Conservation (phyloP, 2,329 filamentous ascomycete genomes). For the Escovopsis sp. region DNA sequence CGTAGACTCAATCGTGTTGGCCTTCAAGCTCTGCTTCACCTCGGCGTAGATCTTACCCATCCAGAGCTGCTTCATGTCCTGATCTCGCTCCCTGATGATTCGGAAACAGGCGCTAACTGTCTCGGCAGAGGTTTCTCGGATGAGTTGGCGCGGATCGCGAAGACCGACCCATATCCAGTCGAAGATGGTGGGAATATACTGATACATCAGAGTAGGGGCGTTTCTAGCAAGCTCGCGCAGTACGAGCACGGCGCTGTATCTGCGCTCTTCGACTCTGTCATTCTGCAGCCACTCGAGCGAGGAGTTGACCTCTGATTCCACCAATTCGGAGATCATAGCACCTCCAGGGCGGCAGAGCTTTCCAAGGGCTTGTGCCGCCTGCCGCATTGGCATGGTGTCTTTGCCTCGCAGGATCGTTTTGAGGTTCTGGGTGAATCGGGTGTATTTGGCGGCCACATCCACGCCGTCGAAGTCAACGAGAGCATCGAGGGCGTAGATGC, state of each 20-base stretch:
- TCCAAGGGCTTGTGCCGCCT: slow-evolving; percentile 76
- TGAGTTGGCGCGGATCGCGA: slow-evolving; percentile 77
- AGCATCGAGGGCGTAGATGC: slow-evolving; percentile 79
- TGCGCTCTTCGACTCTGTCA: slow-evolving; percentile 80
- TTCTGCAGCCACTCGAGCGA: slow-evolving; percentile 95
- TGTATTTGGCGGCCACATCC: slow-evolving; percentile 85
- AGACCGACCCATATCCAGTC: slow-evolving; percentile 94
- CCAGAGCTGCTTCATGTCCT: slow-evolving; percentile 72
- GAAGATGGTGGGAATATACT: slow-evolving; percentile 88
- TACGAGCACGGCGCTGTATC: slow-evolving; percentile 85
- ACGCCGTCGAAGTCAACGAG: slow-evolving; percentile 95
- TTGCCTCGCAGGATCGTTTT: slow-evolving; percentile 79
- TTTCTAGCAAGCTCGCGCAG: slow-evolving; percentile 83
- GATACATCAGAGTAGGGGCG: slow-evolving; percentile 88
- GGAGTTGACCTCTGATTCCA: slow-evolving; percentile 93
- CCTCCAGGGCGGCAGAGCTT: slow-evolving; percentile 86
- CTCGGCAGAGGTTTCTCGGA: slow-evolving; percentile 81
- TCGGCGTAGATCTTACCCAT: slow-evolving; percentile 86
- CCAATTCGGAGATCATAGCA: slow-evolving; percentile 84
- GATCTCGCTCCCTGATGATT: slow-evolving; percentile 87
- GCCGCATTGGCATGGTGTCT: slow-evolving; percentile 80
- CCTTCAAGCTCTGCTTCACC: slow-evolving; percentile 62
- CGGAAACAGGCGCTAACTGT: slow-evolving; percentile 91
- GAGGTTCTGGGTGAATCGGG: slow-evolving; percentile 82
- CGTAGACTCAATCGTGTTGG: slow-evolving; percentile 70